phyloP scores from a whole-genome alignment of 331 rosid genomes.

The Acacia pycnantha region DNA sequence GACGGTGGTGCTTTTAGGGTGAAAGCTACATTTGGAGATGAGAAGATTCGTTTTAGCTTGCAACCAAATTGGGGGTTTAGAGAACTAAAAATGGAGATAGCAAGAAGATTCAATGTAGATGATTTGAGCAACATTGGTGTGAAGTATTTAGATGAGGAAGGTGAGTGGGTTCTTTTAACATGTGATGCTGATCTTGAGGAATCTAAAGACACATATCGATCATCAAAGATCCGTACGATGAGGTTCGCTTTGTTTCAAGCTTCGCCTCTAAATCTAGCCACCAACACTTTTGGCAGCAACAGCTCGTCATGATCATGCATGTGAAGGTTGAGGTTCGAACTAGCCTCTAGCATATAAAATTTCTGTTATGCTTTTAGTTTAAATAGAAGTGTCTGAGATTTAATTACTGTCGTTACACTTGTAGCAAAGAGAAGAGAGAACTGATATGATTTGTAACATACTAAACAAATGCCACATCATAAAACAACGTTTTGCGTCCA shows the following conservation, averaged over 20 bases:
- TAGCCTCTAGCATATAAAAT: not conserved
- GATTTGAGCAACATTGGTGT: conserved; percentile 24
- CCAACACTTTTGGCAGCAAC: conserved; percentile 39
- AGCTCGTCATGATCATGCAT: conserved; percentile 2
- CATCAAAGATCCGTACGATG: conserved; percentile 48
- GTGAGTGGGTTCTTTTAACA: conserved; percentile 30
- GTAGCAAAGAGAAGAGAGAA: not conserved
- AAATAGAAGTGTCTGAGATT: not conserved
- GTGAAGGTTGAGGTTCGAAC: not conserved
- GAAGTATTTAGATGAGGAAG: conserved; percentile 31
- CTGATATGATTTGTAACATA: not conserved
- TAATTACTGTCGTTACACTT: not conserved
- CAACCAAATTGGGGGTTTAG: conserved; percentile 20
- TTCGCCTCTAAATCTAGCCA: conserved; percentile 33
- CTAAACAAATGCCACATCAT: not conserved
- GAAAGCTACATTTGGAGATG: conserved; percentile 53
- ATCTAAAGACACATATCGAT: conserved; percentile 45
- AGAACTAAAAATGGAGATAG: not conserved
- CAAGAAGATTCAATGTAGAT: conserved; percentile 25
- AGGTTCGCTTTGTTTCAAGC: conserved; percentile 49
- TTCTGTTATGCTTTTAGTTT: not conserved
- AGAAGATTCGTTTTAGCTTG: conserved; percentile 52
- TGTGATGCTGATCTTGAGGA: conserved; percentile 63
- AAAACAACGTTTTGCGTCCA: not conserved
- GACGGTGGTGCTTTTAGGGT: conserved; percentile 41